Evolutionary conservation across 2,329 filamentous ascomycete species (phyloP).

Genomic region (Ascochyta koolunga): DNA sequence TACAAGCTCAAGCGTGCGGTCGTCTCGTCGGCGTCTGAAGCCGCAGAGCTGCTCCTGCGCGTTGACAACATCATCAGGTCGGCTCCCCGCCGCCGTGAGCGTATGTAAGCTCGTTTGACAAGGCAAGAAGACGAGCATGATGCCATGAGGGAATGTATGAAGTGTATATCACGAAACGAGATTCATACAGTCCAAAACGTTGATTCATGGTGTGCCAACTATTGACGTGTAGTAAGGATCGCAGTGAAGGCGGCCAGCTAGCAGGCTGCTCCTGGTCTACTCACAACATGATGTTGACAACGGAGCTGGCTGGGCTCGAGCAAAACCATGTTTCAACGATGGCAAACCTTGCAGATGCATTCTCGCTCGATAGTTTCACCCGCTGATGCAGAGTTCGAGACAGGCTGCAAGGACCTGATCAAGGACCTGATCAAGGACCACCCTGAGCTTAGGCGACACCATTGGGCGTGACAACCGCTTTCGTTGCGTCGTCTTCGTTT

Average conservation of each 20-base stretch:
- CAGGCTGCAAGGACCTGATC: background rate
- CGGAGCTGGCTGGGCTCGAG: background rate
- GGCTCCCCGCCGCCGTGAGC: constrained; percentile 81
- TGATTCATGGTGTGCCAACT: background rate
- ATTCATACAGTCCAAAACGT: constrained; percentile 32
- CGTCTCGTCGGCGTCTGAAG: constrained; percentile 93
- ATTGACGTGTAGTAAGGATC: background rate
- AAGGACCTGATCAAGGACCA: too few species aligned
- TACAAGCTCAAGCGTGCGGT: constrained; percentile 99
- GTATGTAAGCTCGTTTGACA: constrained; percentile 61
- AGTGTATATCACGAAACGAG: constrained; percentile 36
- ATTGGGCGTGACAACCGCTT: too few species aligned
- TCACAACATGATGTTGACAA: background rate
- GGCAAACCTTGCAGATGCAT: constrained; percentile 9
- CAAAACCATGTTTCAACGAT: constrained; percentile 4
- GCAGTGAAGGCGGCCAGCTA: background rate
- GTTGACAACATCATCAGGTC: constrained; percentile 98
- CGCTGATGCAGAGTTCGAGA: background rate
- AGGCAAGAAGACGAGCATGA: constrained; percentile 16
- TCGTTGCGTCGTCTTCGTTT: too few species aligned
- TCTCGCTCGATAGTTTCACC: constrained; percentile 7
- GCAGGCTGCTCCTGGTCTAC: background rate
- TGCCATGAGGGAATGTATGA: constrained; percentile 33
- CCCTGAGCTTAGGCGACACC: too few species aligned
- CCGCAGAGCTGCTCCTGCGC: constrained; percentile 90